Evolutionary conservation across 257 asterid genomes (phyloP).

Genomic region (Verbena officinalis): DNA sequence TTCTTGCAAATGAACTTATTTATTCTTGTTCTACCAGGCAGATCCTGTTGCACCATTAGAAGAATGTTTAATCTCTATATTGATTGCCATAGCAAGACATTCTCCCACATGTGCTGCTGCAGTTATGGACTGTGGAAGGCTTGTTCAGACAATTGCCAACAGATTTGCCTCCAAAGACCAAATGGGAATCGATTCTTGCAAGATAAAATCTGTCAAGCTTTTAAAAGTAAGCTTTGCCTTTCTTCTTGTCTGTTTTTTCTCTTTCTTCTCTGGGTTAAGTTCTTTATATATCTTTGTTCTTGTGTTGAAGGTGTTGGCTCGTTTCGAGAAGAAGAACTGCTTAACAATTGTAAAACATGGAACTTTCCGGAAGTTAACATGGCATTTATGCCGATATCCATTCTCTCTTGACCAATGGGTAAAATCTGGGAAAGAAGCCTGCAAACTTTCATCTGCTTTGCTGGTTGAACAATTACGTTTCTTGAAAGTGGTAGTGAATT

Average conservation of each 20-base stretch:
- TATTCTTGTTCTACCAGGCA: conserved; percentile 50
- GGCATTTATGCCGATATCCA: conserved; percentile 77
- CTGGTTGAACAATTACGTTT: conserved; percentile 87
- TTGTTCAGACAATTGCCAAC: conserved; percentile 73
- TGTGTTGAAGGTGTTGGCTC: conserved; percentile 74
- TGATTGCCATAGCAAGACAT: conserved; percentile 88
- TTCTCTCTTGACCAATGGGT: conserved; percentile 71
- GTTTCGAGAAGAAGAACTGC: conserved; percentile 62
- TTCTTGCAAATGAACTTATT: conserved; percentile 16
- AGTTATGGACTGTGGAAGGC: conserved; percentile 62
- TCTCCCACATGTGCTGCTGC: conserved; percentile 89
- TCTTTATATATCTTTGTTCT: conserved; percentile 10
- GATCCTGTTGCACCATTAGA: conserved; percentile 70
- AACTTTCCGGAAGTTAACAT: conserved; percentile 64
- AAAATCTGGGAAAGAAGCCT: conserved; percentile 64
- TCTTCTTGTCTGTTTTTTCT: neutral
- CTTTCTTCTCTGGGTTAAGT: neutral
- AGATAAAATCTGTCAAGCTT: conserved; percentile 76
- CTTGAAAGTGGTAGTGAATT: conserved; percentile 71
- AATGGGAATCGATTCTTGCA: conserved; percentile 57
- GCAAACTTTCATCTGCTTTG: conserved; percentile 76
- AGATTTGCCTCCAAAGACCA: conserved; percentile 60
- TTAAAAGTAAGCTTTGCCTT: conserved; percentile 57
- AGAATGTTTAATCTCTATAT: conserved; percentile 76
- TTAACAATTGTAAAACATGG: conserved; percentile 59